phyloP scores from a whole-genome alignment of 805 yeast genomes.

The Yarrowia alimentaria region DNA sequence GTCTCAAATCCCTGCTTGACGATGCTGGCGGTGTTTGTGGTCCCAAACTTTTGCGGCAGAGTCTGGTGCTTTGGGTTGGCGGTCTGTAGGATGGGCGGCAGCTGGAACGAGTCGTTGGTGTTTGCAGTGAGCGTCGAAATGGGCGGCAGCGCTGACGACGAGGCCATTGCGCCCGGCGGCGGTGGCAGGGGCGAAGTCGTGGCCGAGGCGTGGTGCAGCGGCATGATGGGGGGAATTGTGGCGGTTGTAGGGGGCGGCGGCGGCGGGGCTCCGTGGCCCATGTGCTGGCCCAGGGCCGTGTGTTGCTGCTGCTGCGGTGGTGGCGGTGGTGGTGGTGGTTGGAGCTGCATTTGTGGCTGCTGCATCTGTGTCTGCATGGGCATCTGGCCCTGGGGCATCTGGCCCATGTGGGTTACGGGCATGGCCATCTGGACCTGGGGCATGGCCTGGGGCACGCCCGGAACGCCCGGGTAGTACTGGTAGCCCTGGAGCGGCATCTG shows the following conservation, averaged over 20 bases:
- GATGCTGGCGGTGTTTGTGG: constrained; percentile 23
- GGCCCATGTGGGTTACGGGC: neutral
- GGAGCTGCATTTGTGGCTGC: neutral
- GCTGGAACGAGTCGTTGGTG: constrained; percentile 16
- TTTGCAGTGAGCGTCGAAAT: constrained; percentile 13
- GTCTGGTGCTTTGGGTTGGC: constrained; percentile 23
- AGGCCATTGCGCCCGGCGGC: neutral
- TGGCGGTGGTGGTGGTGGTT: constrained; percentile 4
- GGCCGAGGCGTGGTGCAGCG: neutral
- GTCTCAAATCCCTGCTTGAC: constrained; percentile 37
- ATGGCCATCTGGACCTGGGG: no score
- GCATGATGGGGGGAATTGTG: neutral
- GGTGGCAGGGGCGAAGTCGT: neutral
- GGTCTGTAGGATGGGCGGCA: constrained; percentile 26
- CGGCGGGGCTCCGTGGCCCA: neutral
- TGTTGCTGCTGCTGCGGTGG: neutral
- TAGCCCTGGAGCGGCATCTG: constrained; percentile 14
- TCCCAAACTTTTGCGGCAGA: constrained; percentile 18
- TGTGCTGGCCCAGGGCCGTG: neutral
- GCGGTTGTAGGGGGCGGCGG: neutral
- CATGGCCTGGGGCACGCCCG: no score
- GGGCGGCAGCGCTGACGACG: neutral
- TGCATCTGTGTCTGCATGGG: constrained; percentile 11
- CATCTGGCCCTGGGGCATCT: constrained; percentile 2
- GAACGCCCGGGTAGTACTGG: no score